Evolutionary conservation across 1,284 basidiomycete genomes (phyloP).

Genomic region (Erythrobasidium hasegawianum): DNA sequence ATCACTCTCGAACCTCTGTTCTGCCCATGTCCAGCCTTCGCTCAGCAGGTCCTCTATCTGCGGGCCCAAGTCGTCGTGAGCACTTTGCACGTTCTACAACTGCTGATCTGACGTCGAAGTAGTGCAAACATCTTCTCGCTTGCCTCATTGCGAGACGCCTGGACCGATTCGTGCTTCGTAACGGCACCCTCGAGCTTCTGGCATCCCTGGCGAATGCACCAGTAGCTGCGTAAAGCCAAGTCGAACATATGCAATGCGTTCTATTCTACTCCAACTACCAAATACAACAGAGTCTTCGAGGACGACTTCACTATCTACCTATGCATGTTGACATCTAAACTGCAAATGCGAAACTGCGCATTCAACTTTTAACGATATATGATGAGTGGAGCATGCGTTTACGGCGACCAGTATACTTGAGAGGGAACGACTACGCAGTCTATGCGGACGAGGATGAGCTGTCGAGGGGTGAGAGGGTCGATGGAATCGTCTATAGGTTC

Average conservation of each 20-base stretch:
- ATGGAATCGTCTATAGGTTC: constrained; percentile 54
- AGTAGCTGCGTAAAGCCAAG: not conserved
- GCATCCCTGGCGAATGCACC: constrained; percentile 4
- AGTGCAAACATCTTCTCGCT: constrained; percentile 32
- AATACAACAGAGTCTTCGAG: not conserved
- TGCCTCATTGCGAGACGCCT: constrained; percentile 18
- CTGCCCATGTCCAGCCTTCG: constrained; percentile 32
- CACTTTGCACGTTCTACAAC: not conserved
- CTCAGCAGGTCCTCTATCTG: constrained; percentile 31
- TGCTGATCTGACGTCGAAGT: not conserved
- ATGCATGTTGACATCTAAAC: not conserved
- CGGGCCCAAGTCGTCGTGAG: constrained; percentile 25
- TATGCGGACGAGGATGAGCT: constrained; percentile 76
- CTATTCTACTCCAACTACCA: constrained; percentile 1
- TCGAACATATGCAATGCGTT: not conserved
- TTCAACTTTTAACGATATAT: not conserved
- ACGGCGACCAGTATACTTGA: constrained; percentile 57
- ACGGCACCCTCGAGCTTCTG: constrained; percentile 27
- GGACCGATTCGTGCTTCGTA: constrained; percentile 6
- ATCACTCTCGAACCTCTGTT: constrained; percentile 23
- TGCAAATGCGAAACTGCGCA: not conserved
- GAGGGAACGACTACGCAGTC: constrained; percentile 92
- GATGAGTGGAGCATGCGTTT: not conserved
- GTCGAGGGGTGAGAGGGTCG: constrained; percentile 58
- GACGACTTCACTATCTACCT: not conserved